These are phyloP conservation scores for Astragalus membranaceus DNA, from an alignment of 306 rosid species.

Conservation along the genomic window DNA sequence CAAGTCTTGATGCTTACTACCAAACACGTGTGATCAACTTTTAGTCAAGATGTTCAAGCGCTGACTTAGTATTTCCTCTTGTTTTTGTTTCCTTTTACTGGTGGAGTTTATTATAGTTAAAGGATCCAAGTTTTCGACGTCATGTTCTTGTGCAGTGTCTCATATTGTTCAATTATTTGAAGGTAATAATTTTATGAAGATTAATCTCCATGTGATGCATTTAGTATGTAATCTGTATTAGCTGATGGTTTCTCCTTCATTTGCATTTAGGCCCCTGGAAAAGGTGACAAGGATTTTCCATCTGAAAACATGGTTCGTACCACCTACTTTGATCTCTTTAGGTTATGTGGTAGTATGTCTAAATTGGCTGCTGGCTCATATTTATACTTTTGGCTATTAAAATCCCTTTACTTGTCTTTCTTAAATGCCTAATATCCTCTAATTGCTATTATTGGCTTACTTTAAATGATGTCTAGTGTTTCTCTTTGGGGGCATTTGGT, in stretches of 20 bases:
- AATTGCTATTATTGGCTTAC: background rate
- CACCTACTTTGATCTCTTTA: slow-evolving; percentile 5
- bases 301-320: slow-evolving; percentile 89
- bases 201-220: background rate
- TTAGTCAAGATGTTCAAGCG: slow-evolving; percentile 8
- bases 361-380: background rate
- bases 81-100: background rate
- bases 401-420: background rate
- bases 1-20: slow-evolving; percentile 7
- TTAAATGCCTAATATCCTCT: background rate
- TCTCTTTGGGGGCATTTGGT: background rate
- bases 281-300: slow-evolving; percentile 76
- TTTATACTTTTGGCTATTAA: background rate
- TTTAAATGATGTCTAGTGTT: background rate
- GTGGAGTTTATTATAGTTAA: slow-evolving; percentile 42
- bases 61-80: slow-evolving; percentile 13
- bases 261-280: slow-evolving; percentile 79
- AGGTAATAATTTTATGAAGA: slow-evolving; percentile 41
- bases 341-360: background rate
- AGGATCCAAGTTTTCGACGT: slow-evolving; percentile 94
- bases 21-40: background rate
- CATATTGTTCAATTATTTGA: slow-evolving; percentile 82
- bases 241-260: slow-evolving; percentile 25
- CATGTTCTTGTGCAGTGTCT: slow-evolving; percentile 96
- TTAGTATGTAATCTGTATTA: background rate